Evolutionary conservation across 805 yeast genomes (phyloP).

Genomic region (Kockiozyma suomiensis): DNA sequence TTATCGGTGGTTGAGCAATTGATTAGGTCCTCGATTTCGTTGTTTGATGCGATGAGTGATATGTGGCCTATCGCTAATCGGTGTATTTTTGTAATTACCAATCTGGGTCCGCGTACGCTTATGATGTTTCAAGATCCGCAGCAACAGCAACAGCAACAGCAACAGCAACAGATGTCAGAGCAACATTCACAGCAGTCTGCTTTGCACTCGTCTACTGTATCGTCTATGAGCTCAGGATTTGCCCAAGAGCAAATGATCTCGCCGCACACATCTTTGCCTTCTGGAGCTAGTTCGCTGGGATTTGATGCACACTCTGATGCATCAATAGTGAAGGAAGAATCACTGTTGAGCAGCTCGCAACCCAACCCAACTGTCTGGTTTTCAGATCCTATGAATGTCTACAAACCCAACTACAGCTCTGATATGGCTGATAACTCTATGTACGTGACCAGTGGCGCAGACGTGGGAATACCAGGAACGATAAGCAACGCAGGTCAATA

Average conservation of each 20-base stretch:
- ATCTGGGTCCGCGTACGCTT: constrained; percentile 11
- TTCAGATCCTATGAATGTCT: neutral
- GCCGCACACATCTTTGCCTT: neutral
- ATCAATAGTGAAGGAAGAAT: neutral
- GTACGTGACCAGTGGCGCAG: neutral
- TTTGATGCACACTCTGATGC: neutral
- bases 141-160: neutral
- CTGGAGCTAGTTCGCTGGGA: neutral
- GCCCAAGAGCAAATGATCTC: neutral
- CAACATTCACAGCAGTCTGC: neutral
- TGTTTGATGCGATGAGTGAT: constrained; percentile 20
- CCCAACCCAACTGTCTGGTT: neutral
- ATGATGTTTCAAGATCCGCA: constrained; percentile 1
- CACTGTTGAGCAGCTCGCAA: neutral
- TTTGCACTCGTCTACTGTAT: neutral
- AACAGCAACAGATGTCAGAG: neutral
- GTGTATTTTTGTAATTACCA: constrained; percentile 15
- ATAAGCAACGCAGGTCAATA: neutral
- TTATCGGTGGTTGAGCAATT: neutral
- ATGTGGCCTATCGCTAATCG: constrained; percentile 26
- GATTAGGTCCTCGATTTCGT: constrained; percentile 6
- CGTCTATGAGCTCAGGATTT: neutral
- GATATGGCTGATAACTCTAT: neutral
- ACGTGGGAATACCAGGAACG: neutral
- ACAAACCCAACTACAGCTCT: neutral